Evolutionary conservation across 2,329 filamentous ascomycete species (phyloP).

Genomic region (Parascedosporium putredinis): DNA sequence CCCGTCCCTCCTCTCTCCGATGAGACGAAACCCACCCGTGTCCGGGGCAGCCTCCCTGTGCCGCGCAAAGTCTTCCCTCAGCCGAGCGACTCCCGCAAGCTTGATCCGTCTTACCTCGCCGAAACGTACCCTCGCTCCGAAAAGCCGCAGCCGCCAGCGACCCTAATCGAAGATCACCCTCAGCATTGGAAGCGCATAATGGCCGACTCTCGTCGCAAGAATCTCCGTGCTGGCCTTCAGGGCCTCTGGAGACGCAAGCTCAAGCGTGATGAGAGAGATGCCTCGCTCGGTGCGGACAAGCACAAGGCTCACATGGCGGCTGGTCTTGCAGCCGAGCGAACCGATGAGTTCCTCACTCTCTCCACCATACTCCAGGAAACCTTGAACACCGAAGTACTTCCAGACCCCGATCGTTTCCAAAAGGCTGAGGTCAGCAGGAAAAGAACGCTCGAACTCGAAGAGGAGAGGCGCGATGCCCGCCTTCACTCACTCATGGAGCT

Average conservation of each 20-base stretch:
- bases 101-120: slow-evolving; percentile 48
- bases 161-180: slow-evolving; percentile 22
- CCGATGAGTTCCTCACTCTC: slow-evolving; percentile 68
- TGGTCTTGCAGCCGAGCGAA: slow-evolving; percentile 54
- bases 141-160: slow-evolving; percentile 23
- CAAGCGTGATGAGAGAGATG: slow-evolving; percentile 24
- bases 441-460: slow-evolving; percentile 31
- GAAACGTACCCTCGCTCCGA: slow-evolving; percentile 47
- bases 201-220: slow-evolving; percentile 59
- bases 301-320: slow-evolving; percentile 35
- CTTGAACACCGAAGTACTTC: slow-evolving; percentile 37
- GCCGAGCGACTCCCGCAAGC: slow-evolving; percentile 47
- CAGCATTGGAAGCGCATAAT: slow-evolving; percentile 61
- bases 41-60: slow-evolving; percentile 74
- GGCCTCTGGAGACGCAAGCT: slow-evolving; percentile 60
- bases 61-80: slow-evolving; percentile 70
- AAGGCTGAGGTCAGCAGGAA: slow-evolving; percentile 34
- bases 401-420: slow-evolving; percentile 52
- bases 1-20: slow-evolving; percentile 66
- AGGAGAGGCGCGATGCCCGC: slow-evolving; percentile 40
- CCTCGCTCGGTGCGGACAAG: slow-evolving; percentile 31
- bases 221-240: slow-evolving; percentile 60
- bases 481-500: slow-evolving; percentile 64
- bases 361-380: slow-evolving; percentile 49
- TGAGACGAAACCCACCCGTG: slow-evolving; percentile 29